Base-by-base conservation (phyloP, 352 stramenopile species). In the Blastocystis sp. region DNA sequence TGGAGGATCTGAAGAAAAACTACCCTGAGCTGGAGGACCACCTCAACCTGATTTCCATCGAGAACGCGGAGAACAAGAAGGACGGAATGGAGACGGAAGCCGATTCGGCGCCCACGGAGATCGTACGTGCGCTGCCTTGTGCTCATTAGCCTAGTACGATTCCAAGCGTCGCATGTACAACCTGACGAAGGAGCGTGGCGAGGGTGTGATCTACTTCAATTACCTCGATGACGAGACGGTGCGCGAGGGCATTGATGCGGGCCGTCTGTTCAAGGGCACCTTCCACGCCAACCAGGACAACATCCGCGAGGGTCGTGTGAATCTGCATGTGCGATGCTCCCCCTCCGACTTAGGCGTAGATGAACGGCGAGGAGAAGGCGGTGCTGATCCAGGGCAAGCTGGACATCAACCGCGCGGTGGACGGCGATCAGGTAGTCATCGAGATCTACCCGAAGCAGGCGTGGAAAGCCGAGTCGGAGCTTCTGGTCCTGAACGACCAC, bases 341-440 rank as follows among this genome's bases (percentile, higher is more conserved):
- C 52, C 64, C 57, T 40, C 77, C 61, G 24, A 38, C 65, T 38
- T 42, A 90, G 38, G 24, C 63, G 54, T 77, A 64, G 57, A 77
- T 54, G n/a, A 59, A 74, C 2, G 40, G 2, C 11, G 34, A 9
- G 11, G 88, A 69, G 52, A 34, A 76, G 3, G 89, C 61, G 43
- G 90, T 91, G 76, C 42, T 90, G 10, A 88, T 91, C 24, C 45
- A 63, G 28, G 89, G 90, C 38, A 62, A 78, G 54, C 62, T 42
- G 76, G 90, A 98, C 90, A 95, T 98, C 52, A 99, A 99, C 91
- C 93, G 97, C 62, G 96, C 95, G 4, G 94, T 99, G 76, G 96
- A 99, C 90, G 97, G 96, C 21, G 97, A 99, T 90, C 89, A 98
- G n/a, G 96, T 99, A 0, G 95, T 94, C 0, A 95, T 99, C 87